Percentiles rank a stretch among this genome's conserved stretches.
phyloP scores from a whole-genome alignment of 2,329 filamentous ascomycete genomes.

The Dactylellina parvicollis region DNA sequence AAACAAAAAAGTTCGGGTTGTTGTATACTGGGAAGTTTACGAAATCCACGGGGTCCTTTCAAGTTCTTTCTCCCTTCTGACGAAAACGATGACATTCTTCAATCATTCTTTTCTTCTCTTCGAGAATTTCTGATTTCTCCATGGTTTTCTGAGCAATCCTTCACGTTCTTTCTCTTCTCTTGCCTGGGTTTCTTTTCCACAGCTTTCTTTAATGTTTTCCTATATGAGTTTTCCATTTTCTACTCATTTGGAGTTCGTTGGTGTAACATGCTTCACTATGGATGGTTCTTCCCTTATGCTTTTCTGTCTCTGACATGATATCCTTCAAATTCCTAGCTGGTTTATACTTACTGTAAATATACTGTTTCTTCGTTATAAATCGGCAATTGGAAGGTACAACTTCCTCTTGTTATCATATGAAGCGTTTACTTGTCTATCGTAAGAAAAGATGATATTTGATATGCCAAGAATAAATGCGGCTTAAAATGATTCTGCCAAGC shows the following conservation, averaged over 20 bases:
- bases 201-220: slow-evolving; percentile 23
- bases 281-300: slow-evolving; percentile 18
- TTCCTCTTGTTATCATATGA: neutral
- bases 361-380: neutral
- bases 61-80: slow-evolving; percentile 21
- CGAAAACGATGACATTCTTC: neutral
- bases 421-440: too few species aligned
- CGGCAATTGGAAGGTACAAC: neutral
- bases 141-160: neutral
- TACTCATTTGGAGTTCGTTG: slow-evolving; percentile 53
- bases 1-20: slow-evolving; percentile 19
- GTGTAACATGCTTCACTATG: slow-evolving; percentile 44
- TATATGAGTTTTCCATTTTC: slow-evolving; percentile 42
- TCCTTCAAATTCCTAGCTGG: slow-evolving; percentile 10
- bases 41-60: slow-evolving; percentile 28
- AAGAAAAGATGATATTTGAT: too few species aligned
- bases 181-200: neutral
- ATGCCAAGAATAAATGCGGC: slow-evolving; percentile 7
- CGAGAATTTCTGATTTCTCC: neutral
- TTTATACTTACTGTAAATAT: slow-evolving; percentile 36
- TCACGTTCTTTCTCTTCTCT: slow-evolving; percentile 1
- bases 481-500: slow-evolving; percentile 21
- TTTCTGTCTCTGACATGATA: slow-evolving; percentile 36
- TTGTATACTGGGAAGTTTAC: slow-evolving; percentile 19
- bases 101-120: neutral